Conservation (phyloP, 768 basidiomycete species). For the Amylocystis lapponica region DNA sequence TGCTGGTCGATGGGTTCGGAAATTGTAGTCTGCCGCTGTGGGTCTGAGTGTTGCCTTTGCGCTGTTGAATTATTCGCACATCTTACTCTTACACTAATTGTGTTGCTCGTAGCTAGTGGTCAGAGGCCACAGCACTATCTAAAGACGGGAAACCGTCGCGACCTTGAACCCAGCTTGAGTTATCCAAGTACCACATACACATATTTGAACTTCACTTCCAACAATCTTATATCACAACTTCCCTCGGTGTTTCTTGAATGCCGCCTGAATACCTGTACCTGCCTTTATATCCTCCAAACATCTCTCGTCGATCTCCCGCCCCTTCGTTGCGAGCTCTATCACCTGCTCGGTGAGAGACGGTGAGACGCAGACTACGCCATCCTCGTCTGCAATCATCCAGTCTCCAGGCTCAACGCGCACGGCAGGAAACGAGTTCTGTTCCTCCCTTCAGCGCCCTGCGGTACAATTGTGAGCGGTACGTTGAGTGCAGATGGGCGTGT, state of each 20-base stretch:
- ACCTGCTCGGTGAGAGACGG: constrained; percentile 47
- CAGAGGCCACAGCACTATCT: too few relatives aligned
- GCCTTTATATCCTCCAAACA: constrained; percentile 72
- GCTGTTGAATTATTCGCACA: too few relatives aligned
- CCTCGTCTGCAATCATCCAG: constrained; percentile 79
- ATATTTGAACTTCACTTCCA: too few relatives aligned
- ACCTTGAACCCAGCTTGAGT: background rate
- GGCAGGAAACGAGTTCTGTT: constrained; percentile 42
- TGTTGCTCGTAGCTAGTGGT: too few relatives aligned
- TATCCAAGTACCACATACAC: background rate
- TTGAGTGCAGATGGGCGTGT: constrained; percentile 76
- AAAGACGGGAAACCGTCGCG: too few relatives aligned
- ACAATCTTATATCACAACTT: too few relatives aligned
- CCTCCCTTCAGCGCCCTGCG: constrained; percentile 22
- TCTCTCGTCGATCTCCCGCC: constrained; percentile 57
- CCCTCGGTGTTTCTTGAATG: constrained; percentile 75
- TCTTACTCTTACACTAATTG: too few relatives aligned
- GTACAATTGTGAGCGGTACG: constrained; percentile 48
- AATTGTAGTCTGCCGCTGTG: too few relatives aligned
- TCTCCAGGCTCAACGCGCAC: constrained; percentile 68
- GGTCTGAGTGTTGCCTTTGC: too few relatives aligned
- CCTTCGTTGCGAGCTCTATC: constrained; percentile 48
- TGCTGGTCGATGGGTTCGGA: too few relatives aligned
- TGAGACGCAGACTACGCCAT: constrained; percentile 86
- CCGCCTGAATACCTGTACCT: constrained; percentile 68